These are phyloP conservation scores for Thelephora aurantiotincta DNA, from an alignment of 768 basidiomycete species.

Conservation along the genomic window DNA sequence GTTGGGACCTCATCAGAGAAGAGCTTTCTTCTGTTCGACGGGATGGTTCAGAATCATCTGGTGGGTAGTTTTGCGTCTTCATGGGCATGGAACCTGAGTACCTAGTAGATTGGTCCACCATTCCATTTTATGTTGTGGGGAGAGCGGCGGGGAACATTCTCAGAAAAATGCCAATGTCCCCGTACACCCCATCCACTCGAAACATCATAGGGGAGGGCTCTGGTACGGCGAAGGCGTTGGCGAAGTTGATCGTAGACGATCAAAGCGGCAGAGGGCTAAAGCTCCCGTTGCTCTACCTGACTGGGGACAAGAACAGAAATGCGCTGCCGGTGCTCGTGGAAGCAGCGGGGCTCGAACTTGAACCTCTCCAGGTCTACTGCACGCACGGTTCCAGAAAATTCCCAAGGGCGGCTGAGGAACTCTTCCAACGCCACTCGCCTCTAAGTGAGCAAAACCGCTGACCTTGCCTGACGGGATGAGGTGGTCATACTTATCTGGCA, in stretches of 20 bases:
- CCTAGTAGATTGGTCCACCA: slow-evolving; percentile 35
- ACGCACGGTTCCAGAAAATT: slow-evolving; percentile 46
- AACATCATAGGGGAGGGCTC: slow-evolving; percentile 35
- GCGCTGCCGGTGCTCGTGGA: slow-evolving; percentile 38
- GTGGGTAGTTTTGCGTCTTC: too few relatives aligned
- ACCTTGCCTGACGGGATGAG: neutral
- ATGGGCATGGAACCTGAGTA: too few relatives aligned
- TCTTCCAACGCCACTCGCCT: slow-evolving; percentile 5
- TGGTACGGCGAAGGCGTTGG: slow-evolving; percentile 57
- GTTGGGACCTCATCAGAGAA: slow-evolving; percentile 38
- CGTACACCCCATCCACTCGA: slow-evolving; percentile 15
- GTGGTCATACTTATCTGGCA: neutral
- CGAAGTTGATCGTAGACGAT: slow-evolving; percentile 41
- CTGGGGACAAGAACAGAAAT: slow-evolving; percentile 79
- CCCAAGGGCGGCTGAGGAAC: slow-evolving; percentile 21
- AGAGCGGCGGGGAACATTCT: slow-evolving; percentile 42
- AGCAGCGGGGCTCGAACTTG: slow-evolving; percentile 28
- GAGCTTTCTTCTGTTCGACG: neutral
- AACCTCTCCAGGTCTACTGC: slow-evolving; percentile 51
- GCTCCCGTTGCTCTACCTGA: slow-evolving; percentile 50
- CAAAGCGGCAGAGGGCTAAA: slow-evolving; percentile 12
- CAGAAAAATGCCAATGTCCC: slow-evolving; percentile 18
- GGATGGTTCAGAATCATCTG: too few relatives aligned
- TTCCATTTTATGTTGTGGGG: slow-evolving; percentile 76
- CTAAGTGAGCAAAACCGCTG: neutral